phyloP scores from a whole-genome alignment of 305 asterid species.

The Salvia sclarea region DNA sequence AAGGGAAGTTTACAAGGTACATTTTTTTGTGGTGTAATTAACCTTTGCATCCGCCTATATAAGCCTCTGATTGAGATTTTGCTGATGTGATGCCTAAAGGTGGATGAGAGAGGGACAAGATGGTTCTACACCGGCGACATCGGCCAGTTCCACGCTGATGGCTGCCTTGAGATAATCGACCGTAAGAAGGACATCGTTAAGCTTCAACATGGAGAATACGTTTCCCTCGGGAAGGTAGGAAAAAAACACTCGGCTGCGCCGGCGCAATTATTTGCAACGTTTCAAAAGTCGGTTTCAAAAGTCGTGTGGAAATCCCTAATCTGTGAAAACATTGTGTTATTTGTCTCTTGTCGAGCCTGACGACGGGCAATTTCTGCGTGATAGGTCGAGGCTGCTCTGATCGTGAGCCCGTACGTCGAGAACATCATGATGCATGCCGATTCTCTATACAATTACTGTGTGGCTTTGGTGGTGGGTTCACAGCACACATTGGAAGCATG shows the following conservation, averaged over 20 bases:
- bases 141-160: conserved; percentile 85
- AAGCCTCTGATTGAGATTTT: not conserved
- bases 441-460: conserved; percentile 78
- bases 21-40: too few relatives aligned
- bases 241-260: not conserved
- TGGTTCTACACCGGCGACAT: conserved; percentile 96
- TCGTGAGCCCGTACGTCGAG: conserved; percentile 69
- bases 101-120: conserved; percentile 81
- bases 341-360: not conserved
- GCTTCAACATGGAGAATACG: conserved; percentile 98
- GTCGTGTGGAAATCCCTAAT: not conserved
- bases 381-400: conserved; percentile 91
- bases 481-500: conserved; percentile 72
- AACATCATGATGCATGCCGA: conserved; percentile 90
- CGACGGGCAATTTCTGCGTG: conserved; percentile 22
- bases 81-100: conserved; percentile 43
- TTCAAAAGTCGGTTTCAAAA: not conserved
- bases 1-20: conserved; percentile 87
- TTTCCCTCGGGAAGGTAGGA: conserved; percentile 86
- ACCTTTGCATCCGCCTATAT: conserved; percentile 3
- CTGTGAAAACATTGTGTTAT: not conserved
- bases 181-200: conserved; percentile 95
- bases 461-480: conserved; percentile 87
- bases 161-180: conserved; percentile 94
- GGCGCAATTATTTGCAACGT: not conserved